Evolutionary conservation across 1,284 basidiomycete genomes (phyloP), one percentile per base, ranked within the genome.

Genomic region (Cutaneotrichosporon spelunceum): DNA sequence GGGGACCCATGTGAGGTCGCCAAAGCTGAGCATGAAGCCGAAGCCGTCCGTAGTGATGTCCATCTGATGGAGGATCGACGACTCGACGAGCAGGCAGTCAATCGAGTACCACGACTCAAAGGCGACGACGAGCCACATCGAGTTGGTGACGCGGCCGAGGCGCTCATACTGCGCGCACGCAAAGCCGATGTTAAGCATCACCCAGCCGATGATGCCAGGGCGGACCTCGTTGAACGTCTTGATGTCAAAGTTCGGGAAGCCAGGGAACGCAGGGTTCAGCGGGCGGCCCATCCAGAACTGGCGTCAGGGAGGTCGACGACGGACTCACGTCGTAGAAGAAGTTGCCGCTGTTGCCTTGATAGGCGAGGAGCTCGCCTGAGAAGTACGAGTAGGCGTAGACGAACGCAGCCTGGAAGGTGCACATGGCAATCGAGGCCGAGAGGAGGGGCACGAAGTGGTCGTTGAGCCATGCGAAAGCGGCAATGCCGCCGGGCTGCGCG

Each of bases 21-120:
- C 96, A 54, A 96, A 87, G 3, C 91, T 82, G 33, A 99, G 87
- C 96, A 99, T 99, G 84, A 95, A 98, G 8, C 96, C 96, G 70
- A 99, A 98, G 5, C 95, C 95, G 71, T 99, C 96, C 29, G 91
- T 92, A 9, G 89, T 95, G 74, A 99, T 96, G 76, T 99, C 95
- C 93, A 99, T 98, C 21, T 91, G 93, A 10, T 91, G 94, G 65
- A 99, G 84, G 72, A 99, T 87, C 11, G 90, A 88, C 23, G 81
- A 67, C 81, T 83, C 64, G 65, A 34, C 45, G 39, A 66, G 48
- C 58, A 56, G 52, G 59, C 58, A 87, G 77, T 99, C 95, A 21
- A 85, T 81, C 21, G 94, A 88, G 77, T 99, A 99, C 82, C 88
- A 89, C 2, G 84, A 80, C 73, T 99, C 91, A 83, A 96, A 97